Percentiles rank a stretch among this genome's conserved stretches.
These are phyloP conservation scores for Mortierella sp. DNA, from an alignment of 371 early-diverging fungal species.

Conservation along the genomic window DNA sequence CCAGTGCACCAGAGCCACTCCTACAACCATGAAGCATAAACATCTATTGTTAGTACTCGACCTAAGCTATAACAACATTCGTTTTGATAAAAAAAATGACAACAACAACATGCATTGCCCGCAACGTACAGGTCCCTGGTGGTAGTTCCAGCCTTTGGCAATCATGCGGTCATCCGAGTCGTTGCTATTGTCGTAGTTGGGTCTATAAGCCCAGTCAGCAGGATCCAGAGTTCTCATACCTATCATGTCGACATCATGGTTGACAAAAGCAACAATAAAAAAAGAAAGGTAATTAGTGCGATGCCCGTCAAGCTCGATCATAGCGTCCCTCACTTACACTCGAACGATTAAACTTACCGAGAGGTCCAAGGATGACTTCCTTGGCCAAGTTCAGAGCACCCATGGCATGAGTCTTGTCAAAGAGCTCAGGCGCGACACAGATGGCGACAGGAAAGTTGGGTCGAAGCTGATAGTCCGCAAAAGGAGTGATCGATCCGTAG, in stretches of 20 bases:
- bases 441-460: constrained; percentile 95
- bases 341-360: constrained; percentile 70
- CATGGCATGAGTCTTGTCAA: constrained; percentile 81
- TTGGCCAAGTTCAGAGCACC: constrained; percentile 75
- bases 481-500: constrained; percentile 75
- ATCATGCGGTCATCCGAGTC: constrained; percentile 86
- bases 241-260: too few species aligned
- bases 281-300: neutral
- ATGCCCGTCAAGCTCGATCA: neutral
- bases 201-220: constrained; percentile 88
- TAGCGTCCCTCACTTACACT: too few species aligned
- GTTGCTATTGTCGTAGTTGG: constrained; percentile 92
- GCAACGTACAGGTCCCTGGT: constrained; percentile 85
- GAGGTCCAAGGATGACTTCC: constrained; percentile 82
- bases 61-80: neutral
- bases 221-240: constrained; percentile 97
- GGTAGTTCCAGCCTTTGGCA: constrained; percentile 97
- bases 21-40: constrained; percentile 54
- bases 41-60: neutral
- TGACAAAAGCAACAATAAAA: neutral
- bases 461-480: constrained; percentile 92
- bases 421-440: constrained; percentile 95
- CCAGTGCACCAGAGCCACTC: constrained; percentile 98
- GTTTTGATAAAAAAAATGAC: neutral
- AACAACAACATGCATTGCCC: neutral